These are phyloP conservation scores for Avena eriantha DNA, from an alignment of 176 grass and related monocot species.

Conservation along the genomic window DNA sequence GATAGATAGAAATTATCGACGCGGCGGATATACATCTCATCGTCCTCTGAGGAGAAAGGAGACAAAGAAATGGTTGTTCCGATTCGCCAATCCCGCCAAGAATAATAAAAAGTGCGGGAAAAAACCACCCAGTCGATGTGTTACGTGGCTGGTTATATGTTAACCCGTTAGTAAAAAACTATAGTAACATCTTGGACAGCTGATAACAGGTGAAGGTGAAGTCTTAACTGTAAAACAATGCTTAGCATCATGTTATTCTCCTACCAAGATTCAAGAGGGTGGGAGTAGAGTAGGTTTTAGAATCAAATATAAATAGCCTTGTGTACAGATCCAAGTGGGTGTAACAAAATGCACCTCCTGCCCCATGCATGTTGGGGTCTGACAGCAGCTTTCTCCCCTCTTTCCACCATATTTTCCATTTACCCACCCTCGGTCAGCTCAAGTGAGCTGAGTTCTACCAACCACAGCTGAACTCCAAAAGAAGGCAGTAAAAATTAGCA, in stretches of 20 bases:
- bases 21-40: background rate
- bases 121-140: no score
- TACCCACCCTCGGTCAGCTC: background rate
- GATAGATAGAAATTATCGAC: background rate
- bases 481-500: slow-evolving; percentile 30
- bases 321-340: slow-evolving; percentile 25
- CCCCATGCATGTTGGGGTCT: background rate
- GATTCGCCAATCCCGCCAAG: background rate
- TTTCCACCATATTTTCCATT: background rate
- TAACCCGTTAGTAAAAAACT: background rate
- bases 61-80: background rate
- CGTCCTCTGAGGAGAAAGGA: background rate
- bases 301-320: background rate
- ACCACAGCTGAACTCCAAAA: slow-evolving; percentile 39
- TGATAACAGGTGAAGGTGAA: no score
- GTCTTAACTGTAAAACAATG: background rate
- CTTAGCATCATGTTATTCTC: background rate
- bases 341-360: background rate
- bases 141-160: no score
- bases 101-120: background rate
- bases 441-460: slow-evolving; percentile 27
- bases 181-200: background rate
- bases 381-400: slow-evolving; percentile 39
- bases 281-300: no score
- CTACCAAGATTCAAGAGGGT: no score